Evolutionary conservation across 805 yeast genomes (phyloP).

Genomic region (Metschnikowia proteae): DNA sequence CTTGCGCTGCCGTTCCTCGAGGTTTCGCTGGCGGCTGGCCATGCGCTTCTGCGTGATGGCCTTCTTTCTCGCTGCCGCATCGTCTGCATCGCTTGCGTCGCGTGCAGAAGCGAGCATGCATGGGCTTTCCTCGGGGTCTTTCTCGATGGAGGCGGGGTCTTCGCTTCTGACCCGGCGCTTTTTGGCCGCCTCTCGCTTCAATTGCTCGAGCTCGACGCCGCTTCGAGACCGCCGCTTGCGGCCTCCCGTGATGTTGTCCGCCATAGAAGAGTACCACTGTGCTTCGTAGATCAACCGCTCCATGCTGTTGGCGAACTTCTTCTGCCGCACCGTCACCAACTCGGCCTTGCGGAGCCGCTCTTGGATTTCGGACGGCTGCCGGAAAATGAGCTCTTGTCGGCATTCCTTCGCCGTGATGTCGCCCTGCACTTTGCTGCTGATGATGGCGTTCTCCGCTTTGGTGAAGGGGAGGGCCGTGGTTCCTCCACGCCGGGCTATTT

Average conservation of each 20-base stretch:
- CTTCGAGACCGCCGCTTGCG: constrained; percentile 14
- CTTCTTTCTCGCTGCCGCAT: neutral
- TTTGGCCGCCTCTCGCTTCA: constrained; percentile 8
- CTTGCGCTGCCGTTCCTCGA: constrained; percentile 5
- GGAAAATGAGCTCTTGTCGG: constrained; percentile 22
- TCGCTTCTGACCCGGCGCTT: constrained; percentile 1
- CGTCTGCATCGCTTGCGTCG: neutral
- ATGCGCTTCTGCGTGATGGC: constrained; percentile 7
- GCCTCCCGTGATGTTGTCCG: constrained; percentile 14
- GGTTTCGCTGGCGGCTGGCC: constrained; percentile 6
- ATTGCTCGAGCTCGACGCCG: constrained; percentile 16
- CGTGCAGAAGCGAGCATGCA: neutral
- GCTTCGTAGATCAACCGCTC: constrained; percentile 39
- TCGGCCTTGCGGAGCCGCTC: constrained; percentile 23
- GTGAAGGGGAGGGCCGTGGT: constrained; percentile 20
- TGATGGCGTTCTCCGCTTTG: constrained; percentile 22
- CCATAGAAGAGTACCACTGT: constrained; percentile 32
- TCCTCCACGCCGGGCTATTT: constrained; percentile 14
- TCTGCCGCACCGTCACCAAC: constrained; percentile 25
- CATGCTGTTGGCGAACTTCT: constrained; percentile 24
- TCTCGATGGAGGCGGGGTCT: neutral
- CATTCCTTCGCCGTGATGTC: constrained; percentile 15
- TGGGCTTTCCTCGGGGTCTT: too few species aligned
- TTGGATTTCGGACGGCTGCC: constrained; percentile 21
- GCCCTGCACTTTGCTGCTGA: constrained; percentile 17